phyloP scores from a whole-genome alignment of 495 filamentous ascomycete species.

The Amorphotheca resinae region DNA sequence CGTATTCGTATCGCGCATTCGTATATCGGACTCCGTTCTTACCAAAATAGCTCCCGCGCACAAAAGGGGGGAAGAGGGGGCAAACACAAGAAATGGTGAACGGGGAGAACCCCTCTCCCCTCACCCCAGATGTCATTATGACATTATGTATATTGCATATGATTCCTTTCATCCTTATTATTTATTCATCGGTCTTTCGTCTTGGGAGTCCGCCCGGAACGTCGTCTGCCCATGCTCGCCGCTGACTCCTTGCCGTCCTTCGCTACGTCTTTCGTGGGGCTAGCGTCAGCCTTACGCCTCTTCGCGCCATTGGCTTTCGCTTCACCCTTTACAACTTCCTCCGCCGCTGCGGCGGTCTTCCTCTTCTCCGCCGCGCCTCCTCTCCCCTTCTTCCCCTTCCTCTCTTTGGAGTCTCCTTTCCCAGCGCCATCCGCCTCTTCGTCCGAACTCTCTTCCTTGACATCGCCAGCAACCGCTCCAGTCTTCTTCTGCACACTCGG shows the following conservation, averaged over 20 bases:
- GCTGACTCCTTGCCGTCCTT: neutral
- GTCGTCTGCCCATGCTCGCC: slow-evolving; percentile 21
- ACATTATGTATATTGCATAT: too few relatives aligned
- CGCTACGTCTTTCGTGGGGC: neutral
- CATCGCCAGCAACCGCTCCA: slow-evolving; percentile 18
- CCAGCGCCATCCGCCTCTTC: slow-evolving; percentile 10
- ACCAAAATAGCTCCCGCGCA: too few relatives aligned
- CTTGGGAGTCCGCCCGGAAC: slow-evolving; percentile 25
- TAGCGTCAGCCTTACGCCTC: neutral
- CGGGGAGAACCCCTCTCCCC: too few relatives aligned
- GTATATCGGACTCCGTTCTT: too few relatives aligned
- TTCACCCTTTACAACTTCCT: slow-evolving; percentile 9
- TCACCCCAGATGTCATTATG: too few relatives aligned
- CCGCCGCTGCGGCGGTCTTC: slow-evolving; percentile 5
- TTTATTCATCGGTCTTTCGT: neutral
- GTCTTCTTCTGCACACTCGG: slow-evolving; percentile 75
- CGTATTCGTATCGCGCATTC: too few relatives aligned
- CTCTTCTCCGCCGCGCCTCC: neutral
- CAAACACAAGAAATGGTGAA: too few relatives aligned
- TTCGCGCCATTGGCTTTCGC: neutral
- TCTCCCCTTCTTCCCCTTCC: slow-evolving; percentile 4
- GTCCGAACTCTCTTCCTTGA: slow-evolving; percentile 9
- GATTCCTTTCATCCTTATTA: too few relatives aligned
- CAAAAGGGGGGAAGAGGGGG: too few relatives aligned
- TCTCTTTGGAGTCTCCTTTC: slow-evolving; percentile 8